Conservation (phyloP, 2,329 filamentous ascomycete genomes). For the Tympanopsis confertula region DNA sequence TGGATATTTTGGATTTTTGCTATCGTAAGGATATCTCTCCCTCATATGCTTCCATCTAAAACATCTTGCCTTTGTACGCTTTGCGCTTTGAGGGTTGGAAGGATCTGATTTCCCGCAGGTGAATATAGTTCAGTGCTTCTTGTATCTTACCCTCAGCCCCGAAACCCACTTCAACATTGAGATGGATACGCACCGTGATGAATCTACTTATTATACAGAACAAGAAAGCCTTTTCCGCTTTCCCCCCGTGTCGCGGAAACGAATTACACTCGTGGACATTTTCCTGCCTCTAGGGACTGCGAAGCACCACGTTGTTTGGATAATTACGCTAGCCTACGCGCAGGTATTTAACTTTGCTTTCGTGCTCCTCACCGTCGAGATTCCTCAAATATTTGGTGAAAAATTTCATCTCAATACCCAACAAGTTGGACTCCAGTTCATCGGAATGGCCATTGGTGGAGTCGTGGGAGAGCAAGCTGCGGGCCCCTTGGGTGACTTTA, state of each 20-base stretch:
- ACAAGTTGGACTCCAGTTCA: slow-evolving; percentile 35
- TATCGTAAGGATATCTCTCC: no score
- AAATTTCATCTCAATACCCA: slow-evolving; percentile 36
- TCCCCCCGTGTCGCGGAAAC: no score
- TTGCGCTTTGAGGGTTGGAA: no score
- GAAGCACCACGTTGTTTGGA: neutral
- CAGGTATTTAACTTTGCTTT: slow-evolving; percentile 15
- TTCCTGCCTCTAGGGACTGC: neutral
- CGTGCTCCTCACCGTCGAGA: neutral
- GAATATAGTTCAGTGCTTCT: slow-evolving; percentile 6
- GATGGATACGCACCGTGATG: no score
- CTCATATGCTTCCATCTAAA: no score
- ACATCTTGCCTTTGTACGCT: no score
- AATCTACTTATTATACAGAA: no score
- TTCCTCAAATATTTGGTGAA: slow-evolving; percentile 31
- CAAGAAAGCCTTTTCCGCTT: no score
- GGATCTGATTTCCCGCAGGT: no score
- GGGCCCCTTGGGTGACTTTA: slow-evolving; percentile 28
- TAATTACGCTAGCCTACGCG: slow-evolving; percentile 17
- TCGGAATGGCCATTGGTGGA: slow-evolving; percentile 33
- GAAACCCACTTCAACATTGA: slow-evolving; percentile 1
- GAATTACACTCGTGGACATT: neutral
- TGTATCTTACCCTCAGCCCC: neutral
- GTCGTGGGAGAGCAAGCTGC: slow-evolving; percentile 36
- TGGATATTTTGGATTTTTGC: slow-evolving; percentile 44